Conservation (phyloP, 2,329 filamentous ascomycete species). For the Xylaria sp. region DNA sequence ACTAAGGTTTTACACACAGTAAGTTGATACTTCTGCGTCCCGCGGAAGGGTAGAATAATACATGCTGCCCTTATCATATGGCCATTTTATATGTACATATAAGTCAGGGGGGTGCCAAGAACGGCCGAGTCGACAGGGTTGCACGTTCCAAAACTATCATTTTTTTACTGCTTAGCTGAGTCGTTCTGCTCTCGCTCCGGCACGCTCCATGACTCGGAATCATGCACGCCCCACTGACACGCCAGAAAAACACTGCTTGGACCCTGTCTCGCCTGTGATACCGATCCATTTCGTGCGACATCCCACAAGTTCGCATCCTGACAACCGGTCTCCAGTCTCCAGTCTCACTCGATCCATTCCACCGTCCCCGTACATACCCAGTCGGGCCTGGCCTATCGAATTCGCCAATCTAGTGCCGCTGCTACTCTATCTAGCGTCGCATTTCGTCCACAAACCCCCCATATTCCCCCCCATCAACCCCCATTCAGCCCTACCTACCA, state of each 20-base stretch:
- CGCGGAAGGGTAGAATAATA: too few relatives aligned
- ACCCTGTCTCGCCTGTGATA: conserved; percentile 1
- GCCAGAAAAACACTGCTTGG: conserved; percentile 2
- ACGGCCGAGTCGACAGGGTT: too few relatives aligned
- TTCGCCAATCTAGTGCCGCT: conserved; percentile 10
- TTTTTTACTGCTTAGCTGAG: not conserved
- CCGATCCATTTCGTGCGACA: conserved; percentile 14
- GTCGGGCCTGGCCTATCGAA: not conserved
- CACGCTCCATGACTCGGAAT: conserved; percentile 1
- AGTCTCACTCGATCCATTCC: conserved; percentile 7
- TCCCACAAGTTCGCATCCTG: conserved; percentile 20
- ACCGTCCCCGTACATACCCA: not conserved
- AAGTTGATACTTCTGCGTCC: too few relatives aligned
- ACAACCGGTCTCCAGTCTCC: not conserved
- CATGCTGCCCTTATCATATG: too few relatives aligned
- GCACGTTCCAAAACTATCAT: too few relatives aligned
- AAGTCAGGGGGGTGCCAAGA: too few relatives aligned
- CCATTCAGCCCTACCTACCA: conserved; percentile 28
- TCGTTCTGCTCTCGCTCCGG: not conserved
- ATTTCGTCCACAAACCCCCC: not conserved
- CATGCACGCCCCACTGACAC: not conserved
- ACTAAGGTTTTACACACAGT: too few relatives aligned
- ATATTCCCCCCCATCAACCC: not conserved
- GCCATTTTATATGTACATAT: too few relatives aligned
- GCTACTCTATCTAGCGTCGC: conserved; percentile 12